Base-by-base conservation (phyloP, 23 red algal genomes). In the Gracilariopsis chorda region DNA sequence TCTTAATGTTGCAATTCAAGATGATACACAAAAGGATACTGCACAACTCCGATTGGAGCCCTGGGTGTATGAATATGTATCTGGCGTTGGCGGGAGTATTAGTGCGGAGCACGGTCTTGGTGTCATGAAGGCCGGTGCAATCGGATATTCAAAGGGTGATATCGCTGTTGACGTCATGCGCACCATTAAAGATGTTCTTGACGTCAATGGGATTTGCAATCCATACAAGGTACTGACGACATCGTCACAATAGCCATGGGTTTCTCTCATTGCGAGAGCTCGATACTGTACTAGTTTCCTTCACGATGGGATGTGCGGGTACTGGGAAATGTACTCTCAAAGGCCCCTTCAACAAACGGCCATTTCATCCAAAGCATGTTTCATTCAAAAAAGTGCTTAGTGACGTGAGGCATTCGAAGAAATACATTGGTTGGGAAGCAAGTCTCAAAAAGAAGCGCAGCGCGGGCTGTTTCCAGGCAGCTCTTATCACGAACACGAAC, bases 71-170 rank as follows among this genome's bases (percentile, higher is more conserved):
- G 97, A 96, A 58, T 93, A 65, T 92, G 92, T 94, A 29, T 45
- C 40, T 25, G 47, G 56, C 61, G 42, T 82, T 65, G 67, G 97
- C 17, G 97, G 97, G 5, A 93, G 87, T 40, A 79, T 95, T 19
- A 96, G 93, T 64, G 97, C 97, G 8, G 97, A 99, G 88, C 97
- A 99, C 59, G 97, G 97, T 9, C 61, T 99, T 52, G 97, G 97
- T 1, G 69, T 79, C 34, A 91, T 99, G 81, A 99, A 99, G 56
- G 56, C 83, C 3, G 80, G 43, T 8, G 85, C 71, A n/a, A 89
- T 99, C 72, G 36, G 46, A 24, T 94, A 94, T 42, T 87, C 92
- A 25, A 93, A 96, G 78, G 52, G 74, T 39, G 59, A 76, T 13
- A 67, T 76, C 46, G 84, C 71, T 2, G 48, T 99, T 21, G 93